A percentile compares a stretch with the other conserved stretches of the same genome.
Conservation (phyloP, 2,329 filamentous ascomycete genomes). For the Alternaria arbusti region DNA sequence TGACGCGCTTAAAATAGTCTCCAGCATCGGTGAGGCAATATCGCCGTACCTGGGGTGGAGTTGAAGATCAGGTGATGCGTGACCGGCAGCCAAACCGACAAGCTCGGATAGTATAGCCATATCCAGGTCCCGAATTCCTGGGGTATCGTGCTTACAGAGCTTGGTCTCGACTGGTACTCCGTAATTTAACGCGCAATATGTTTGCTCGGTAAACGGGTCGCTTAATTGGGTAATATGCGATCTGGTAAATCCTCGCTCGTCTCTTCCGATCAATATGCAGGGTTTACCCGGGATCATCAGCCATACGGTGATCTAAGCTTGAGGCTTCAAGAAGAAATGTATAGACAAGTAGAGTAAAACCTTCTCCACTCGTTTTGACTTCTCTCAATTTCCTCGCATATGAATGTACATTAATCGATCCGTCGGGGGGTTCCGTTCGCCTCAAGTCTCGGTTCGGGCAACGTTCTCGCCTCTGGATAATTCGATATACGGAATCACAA, state of each 20-base stretch:
- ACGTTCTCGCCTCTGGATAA: slow-evolving; percentile 19
- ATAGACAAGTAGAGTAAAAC: slow-evolving; percentile 15
- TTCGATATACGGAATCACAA: slow-evolving; percentile 13
- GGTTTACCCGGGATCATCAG: slow-evolving; percentile 24
- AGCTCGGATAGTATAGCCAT: slow-evolving; percentile 8
- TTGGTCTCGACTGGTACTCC: slow-evolving; percentile 38
- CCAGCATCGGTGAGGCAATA: slow-evolving; percentile 22
- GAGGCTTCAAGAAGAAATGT: slow-evolving; percentile 9
- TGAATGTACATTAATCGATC: slow-evolving; percentile 31
- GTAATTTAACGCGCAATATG: slow-evolving; percentile 38
- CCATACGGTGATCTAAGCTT: slow-evolving; percentile 14
- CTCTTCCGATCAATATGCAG: slow-evolving; percentile 30
- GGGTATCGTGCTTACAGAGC: slow-evolving; percentile 41
- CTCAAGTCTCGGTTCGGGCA: slow-evolving; percentile 13
- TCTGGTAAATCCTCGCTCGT: slow-evolving; percentile 22
- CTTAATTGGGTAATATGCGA: slow-evolving; percentile 43
- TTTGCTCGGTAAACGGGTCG: slow-evolving; percentile 31
- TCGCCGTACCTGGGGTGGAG: slow-evolving; percentile 24
- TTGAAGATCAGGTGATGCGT: slow-evolving; percentile 37
- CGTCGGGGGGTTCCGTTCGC: slow-evolving; percentile 9
- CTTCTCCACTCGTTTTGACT: slow-evolving; percentile 10
- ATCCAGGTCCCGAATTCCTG: slow-evolving; percentile 26
- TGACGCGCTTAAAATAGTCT: slow-evolving; percentile 38
- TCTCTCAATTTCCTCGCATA: slow-evolving; percentile 22
- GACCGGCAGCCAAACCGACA: slow-evolving; percentile 2